Evolutionary conservation across 768 basidiomycete genomes (phyloP).

Genomic region (Phylloporus arenicola): DNA sequence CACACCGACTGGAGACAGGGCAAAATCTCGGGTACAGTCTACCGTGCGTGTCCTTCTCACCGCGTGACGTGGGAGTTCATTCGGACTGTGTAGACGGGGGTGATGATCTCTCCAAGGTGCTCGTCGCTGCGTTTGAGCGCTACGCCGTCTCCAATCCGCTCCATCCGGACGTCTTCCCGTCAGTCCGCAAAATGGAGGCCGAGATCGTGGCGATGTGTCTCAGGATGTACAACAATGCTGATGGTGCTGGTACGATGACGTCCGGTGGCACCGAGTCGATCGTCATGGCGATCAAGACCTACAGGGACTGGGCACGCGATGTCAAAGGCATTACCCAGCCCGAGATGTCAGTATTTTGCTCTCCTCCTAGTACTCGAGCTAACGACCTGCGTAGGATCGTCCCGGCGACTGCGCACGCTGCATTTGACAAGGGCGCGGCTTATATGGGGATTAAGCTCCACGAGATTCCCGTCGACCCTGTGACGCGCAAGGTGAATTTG

Average conservation of each 20-base stretch:
- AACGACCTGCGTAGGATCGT: slow-evolving; percentile 53
- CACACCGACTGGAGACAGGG: slow-evolving; percentile 59
- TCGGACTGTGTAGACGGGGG: slow-evolving; percentile 60
- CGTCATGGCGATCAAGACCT: slow-evolving; percentile 90
- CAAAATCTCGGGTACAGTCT: slow-evolving; percentile 80
- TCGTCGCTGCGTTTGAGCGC: slow-evolving; percentile 73
- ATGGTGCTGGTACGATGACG: slow-evolving; percentile 88
- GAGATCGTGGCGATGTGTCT: slow-evolving; percentile 89
- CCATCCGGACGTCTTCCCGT: slow-evolving; percentile 91
- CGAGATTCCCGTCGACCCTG: slow-evolving; percentile 71
- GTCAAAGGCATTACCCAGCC: slow-evolving; percentile 87
- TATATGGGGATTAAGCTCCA: slow-evolving; percentile 91
- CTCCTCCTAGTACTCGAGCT: background rate
- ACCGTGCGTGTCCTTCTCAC: slow-evolving; percentile 50
- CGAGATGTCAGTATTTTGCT: slow-evolving; percentile 64
- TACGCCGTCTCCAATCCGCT: slow-evolving; percentile 87
- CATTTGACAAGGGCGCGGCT: slow-evolving; percentile 88
- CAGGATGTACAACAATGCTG: slow-evolving; percentile 76
- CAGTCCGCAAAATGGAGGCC: slow-evolving; percentile 94
- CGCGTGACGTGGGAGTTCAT: background rate
- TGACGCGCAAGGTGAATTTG: slow-evolving; percentile 74
- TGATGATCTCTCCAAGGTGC: slow-evolving; percentile 70
- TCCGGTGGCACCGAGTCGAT: slow-evolving; percentile 96
- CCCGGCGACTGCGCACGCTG: slow-evolving; percentile 83
- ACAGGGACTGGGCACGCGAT: slow-evolving; percentile 85